phyloP scores from a whole-genome alignment of 345 rosid species.

The Atalantia buxifolia region DNA sequence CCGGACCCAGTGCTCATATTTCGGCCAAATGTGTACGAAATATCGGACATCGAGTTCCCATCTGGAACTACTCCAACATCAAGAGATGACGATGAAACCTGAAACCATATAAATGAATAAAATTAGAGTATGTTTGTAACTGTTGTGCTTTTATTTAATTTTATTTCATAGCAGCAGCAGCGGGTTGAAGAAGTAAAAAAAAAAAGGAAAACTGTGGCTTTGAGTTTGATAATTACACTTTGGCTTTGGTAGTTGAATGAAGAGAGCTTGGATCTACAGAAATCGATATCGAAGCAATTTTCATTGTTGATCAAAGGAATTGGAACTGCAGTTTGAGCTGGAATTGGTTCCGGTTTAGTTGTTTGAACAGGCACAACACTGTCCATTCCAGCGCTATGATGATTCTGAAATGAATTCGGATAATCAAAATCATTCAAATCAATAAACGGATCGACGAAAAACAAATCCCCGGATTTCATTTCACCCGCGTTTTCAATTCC shows the following conservation, averaged over 20 bases:
- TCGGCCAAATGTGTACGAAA: slow-evolving; percentile 50
- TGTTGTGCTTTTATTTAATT: neutral
- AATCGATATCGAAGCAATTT: slow-evolving; percentile 49
- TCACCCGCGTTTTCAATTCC: slow-evolving; percentile 24
- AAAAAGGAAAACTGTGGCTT: neutral
- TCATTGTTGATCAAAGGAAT: slow-evolving; percentile 38
- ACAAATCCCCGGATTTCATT: slow-evolving; percentile 30
- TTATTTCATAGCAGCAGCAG: neutral
- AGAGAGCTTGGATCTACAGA: slow-evolving; percentile 55
- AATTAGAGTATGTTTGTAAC: neutral
- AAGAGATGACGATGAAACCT: slow-evolving; percentile 80
- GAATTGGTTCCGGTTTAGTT: slow-evolving; percentile 13
- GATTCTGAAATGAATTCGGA: slow-evolving; percentile 41
- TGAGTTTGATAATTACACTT: slow-evolving; percentile 36
- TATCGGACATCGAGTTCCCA: slow-evolving; percentile 55
- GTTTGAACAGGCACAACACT: slow-evolving; percentile 79
- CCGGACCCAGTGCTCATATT: slow-evolving; percentile 17
- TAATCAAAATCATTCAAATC: slow-evolving; percentile 60
- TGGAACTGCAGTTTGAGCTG: slow-evolving; percentile 7
- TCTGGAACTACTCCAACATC: slow-evolving; percentile 95
- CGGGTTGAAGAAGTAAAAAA: too few species aligned
- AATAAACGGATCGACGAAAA: slow-evolving; percentile 51
- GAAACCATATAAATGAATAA: slow-evolving; percentile 9
- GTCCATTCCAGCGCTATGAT: slow-evolving; percentile 48
- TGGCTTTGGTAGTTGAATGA: slow-evolving; percentile 48